Percentiles rank a stretch among this genome's conserved stretches.
Conservation (phyloP, 1,284 basidiomycete species). For the Trametes polyzona region DNA sequence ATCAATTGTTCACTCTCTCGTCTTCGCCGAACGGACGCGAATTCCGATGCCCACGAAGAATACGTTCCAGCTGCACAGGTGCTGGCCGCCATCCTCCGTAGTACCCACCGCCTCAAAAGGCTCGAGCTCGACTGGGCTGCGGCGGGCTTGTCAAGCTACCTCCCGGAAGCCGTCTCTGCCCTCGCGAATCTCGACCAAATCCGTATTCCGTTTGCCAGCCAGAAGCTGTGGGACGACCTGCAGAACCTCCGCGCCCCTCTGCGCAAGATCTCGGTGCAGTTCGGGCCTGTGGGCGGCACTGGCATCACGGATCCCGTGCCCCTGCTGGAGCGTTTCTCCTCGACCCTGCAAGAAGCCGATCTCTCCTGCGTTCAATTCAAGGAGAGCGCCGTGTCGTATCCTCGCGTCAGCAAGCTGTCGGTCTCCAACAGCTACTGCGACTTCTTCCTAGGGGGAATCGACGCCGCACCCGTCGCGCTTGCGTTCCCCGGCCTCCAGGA, state of each 20-base stretch:
- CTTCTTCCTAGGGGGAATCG: conserved; percentile 9
- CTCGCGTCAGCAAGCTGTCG: neutral
- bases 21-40: neutral
- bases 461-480: conserved; percentile 1
- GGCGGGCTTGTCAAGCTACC: conserved; percentile 6
- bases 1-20: conserved; percentile 10
- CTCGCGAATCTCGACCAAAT: conserved; percentile 8
- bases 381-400: neutral
- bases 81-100: conserved; percentile 5
- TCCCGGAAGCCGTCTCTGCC: neutral
- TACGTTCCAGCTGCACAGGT: neutral
- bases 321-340: conserved; percentile 9
- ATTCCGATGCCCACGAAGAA: neutral
- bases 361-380: conserved; percentile 12
- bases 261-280: neutral
- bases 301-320: conserved; percentile 3
- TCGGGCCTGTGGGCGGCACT: conserved; percentile 5
- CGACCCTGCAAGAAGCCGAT: conserved; percentile 10
- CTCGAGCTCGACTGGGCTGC: conserved; percentile 18
- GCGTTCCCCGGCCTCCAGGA: conserved; percentile 11
- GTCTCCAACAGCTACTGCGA: conserved; percentile 14
- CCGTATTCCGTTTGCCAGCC: conserved; percentile 2
- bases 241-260: conserved; percentile 2
- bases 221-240: conserved; percentile 7
- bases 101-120: neutral